Conservation (phyloP, 2,329 filamentous ascomycete species). For the Talaromyces marneffei region DNA sequence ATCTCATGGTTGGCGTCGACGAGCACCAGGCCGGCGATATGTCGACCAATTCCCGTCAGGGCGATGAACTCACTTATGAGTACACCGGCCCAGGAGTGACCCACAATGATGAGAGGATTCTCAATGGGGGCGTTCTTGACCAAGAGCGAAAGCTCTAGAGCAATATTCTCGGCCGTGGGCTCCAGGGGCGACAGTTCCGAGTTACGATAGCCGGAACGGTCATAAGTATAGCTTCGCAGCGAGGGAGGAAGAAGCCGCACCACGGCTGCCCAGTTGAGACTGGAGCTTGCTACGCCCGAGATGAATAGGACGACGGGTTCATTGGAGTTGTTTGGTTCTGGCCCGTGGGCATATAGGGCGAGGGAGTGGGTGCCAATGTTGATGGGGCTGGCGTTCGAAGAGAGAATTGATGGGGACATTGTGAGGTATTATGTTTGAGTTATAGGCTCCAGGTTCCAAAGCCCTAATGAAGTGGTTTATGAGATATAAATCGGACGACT, state of each 20-base stretch:
- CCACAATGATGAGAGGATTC: slow-evolving; percentile 17
- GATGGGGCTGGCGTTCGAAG: slow-evolving; percentile 14
- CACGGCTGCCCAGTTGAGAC: slow-evolving; percentile 17
- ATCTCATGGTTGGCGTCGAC: slow-evolving; percentile 19
- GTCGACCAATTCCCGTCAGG: slow-evolving; percentile 5
- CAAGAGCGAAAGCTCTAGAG: slow-evolving; percentile 14
- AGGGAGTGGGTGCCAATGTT: slow-evolving; percentile 17
- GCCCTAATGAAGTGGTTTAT: too few species aligned
- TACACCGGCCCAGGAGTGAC: slow-evolving; percentile 18
- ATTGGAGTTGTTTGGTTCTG: slow-evolving; percentile 11
- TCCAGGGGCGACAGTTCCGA: slow-evolving; percentile 12
- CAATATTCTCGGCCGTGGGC: slow-evolving; percentile 15
- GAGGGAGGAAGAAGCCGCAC: slow-evolving; percentile 10
- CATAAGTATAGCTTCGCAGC: slow-evolving; percentile 16
- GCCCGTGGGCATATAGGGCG: slow-evolving; percentile 16
- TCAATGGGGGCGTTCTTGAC: slow-evolving; percentile 6
- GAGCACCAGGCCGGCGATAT: slow-evolving; percentile 17
- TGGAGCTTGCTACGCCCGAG: slow-evolving; percentile 15
- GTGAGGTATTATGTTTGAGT: neutral
- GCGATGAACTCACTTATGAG: slow-evolving; percentile 17
- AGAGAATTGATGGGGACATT: slow-evolving; percentile 17
- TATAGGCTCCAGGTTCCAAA: too few species aligned
- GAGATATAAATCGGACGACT: too few species aligned
- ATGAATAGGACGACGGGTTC: slow-evolving; percentile 14
- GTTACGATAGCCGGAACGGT: slow-evolving; percentile 16